phyloP scores from a whole-genome alignment of 2,329 filamentous ascomycete species.

The Coniochaeta ligniaria region DNA sequence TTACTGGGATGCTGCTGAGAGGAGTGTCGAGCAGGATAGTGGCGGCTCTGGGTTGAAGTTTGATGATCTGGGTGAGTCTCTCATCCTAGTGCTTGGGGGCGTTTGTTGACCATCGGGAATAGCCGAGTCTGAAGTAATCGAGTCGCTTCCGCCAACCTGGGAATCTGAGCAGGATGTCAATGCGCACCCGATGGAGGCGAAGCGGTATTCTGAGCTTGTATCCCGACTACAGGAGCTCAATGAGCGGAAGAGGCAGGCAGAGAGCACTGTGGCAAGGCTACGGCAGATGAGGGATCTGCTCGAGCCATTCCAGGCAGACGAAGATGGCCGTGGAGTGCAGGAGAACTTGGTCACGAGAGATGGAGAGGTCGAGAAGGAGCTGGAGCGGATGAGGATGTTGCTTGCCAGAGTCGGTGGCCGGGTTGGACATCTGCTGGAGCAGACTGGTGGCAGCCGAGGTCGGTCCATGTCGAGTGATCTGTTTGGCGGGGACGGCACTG shows the following conservation, averaged over 20 bases:
- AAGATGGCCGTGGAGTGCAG: slow-evolving; percentile 40
- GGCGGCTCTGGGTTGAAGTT: background rate
- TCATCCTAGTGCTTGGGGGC: slow-evolving; percentile 7
- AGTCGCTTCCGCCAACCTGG: slow-evolving; percentile 41
- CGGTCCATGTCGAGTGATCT: background rate
- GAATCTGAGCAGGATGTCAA: slow-evolving; percentile 27
- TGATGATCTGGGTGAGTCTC: background rate
- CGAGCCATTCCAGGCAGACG: slow-evolving; percentile 32
- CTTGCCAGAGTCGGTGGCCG: slow-evolving; percentile 51
- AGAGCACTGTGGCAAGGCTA: slow-evolving; percentile 33
- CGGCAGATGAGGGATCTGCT: slow-evolving; percentile 43
- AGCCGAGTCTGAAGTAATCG: slow-evolving; percentile 29
- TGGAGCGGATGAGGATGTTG: slow-evolving; percentile 59
- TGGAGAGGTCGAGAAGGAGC: slow-evolving; percentile 57
- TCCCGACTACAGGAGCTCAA: slow-evolving; percentile 42
- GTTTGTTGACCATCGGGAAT: background rate
- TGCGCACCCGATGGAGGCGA: slow-evolving; percentile 36
- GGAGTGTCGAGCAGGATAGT: slow-evolving; percentile 9
- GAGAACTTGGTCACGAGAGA: slow-evolving; percentile 60
- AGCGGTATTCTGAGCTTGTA: slow-evolving; percentile 44
- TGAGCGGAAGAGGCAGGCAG: slow-evolving; percentile 28
- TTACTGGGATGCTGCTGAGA: slow-evolving; percentile 45
- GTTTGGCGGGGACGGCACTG: slow-evolving; percentile 13
- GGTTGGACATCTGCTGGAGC: slow-evolving; percentile 29
- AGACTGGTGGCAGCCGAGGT: slow-evolving; percentile 1